Evolutionary conservation across 2,329 filamentous ascomycete genomes (phyloP).

Genomic region (Fusarium aywerte): DNA sequence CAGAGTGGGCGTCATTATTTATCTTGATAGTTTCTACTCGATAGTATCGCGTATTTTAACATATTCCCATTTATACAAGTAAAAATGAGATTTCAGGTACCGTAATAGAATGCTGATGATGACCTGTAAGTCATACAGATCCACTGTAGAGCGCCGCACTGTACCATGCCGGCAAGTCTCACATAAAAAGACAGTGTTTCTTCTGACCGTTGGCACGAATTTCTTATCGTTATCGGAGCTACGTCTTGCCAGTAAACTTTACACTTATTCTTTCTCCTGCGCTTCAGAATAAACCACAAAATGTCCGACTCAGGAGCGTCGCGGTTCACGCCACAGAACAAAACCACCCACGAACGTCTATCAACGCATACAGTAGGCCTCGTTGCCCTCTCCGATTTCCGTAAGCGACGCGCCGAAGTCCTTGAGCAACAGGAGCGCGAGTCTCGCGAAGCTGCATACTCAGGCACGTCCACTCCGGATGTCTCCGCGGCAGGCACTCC

Average conservation of each 20-base stretch:
- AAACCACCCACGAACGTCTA: conserved; percentile 82
- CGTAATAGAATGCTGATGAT: not conserved
- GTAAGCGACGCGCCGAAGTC: conserved; percentile 94
- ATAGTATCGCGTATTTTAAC: not conserved
- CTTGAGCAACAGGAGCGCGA: conserved; percentile 90
- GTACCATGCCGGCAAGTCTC: not conserved
- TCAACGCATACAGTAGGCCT: conserved; percentile 91
- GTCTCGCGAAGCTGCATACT: conserved; percentile 69
- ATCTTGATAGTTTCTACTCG: not conserved
- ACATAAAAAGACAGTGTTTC: not conserved
- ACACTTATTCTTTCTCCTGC: conserved; percentile 4
- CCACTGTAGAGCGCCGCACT: not conserved
- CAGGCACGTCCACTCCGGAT: conserved; percentile 60
- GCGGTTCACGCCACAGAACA: conserved; percentile 79
- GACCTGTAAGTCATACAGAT: not conserved
- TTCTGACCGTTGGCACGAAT: not conserved
- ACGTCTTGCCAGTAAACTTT: not conserved
- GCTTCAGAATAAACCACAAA: conserved; percentile 7
- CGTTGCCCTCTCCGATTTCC: conserved; percentile 91
- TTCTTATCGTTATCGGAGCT: conserved; percentile 24
- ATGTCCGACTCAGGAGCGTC: conserved; percentile 59
- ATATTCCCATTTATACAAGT: not conserved
- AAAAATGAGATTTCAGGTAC: not conserved
- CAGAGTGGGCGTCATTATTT: not conserved
- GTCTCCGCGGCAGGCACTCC: conserved; percentile 61